Evolutionary conservation across 2,329 filamentous ascomycete genomes (phyloP), one percentile per base, ranked within the genome.

Genomic region (Xylariaceae sp.): DNA sequence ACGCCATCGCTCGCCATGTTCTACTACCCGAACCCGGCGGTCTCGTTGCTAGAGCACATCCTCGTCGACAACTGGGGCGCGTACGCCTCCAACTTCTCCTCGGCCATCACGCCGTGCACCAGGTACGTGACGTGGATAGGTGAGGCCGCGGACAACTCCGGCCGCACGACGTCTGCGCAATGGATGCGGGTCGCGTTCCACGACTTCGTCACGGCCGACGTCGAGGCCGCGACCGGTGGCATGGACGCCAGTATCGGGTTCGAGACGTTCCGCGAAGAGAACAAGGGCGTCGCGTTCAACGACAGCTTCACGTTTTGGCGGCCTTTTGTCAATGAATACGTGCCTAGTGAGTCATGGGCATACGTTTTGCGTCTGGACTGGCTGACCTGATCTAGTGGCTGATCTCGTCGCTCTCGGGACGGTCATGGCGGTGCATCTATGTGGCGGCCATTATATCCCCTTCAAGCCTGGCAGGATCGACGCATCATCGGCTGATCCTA

Each of bases 191-290:
- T 69, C 14, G 63, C 59, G 2, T 70, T 68, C 49, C 68, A 70
- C 40, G 67, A 70, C 54, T 66, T 70, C 44, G 57, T 63, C 21
- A 70, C 65, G 2, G 63, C 63, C n/a, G 60, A 70, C 43, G 54
- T 66, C 1, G 48, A 21, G 1, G 61, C 62, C 2, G 67, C 67
- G 3, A 69, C 67, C 1, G 67, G 68, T 7, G 68, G 68, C 1
- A 9, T 71, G n/a, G 68, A 70, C 40, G 67, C 67, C 2, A 68
- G 65, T 44, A 69, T 69, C 40, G 64, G 66, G 7, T 70, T 69
- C 50, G 67, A 71, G 65, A 68, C 66, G 1, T 50, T 14, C 16
- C 62, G 67, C 19, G 64, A 49, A 3, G 67, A 69, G 54, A 70
- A 70, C 45, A 61, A 57, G 42, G 67, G 68, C 10, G 56, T 53